Evolutionary conservation across 2,329 filamentous ascomycete species (phyloP), one percentile per base, ranked within the genome.

Genomic region (Cephalotrichum gorgonifer): DNA sequence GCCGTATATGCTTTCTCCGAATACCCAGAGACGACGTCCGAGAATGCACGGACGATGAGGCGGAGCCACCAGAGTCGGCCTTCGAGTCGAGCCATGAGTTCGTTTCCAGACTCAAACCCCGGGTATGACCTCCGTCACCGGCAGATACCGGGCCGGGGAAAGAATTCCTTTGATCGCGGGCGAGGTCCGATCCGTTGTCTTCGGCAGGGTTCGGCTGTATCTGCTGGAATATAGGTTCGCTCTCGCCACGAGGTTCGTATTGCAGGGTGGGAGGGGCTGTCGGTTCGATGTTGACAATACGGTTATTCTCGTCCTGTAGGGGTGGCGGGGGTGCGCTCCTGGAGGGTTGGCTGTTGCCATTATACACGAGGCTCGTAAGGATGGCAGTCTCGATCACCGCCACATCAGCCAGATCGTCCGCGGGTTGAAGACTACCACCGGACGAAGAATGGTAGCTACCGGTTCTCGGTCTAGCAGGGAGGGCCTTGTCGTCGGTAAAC

Each of bases 51-150:
- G 90, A 95, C 2, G 87, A 88, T 3, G 78, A 75, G 3, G 81
- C 83, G 1, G 90, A 95, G 17, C 79, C 85, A 31, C 84, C 87
- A 22, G 89, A 95, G 57, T 95, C 90, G 61, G 95, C 87, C 50
- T 94, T 93, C 1, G 88, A 91, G 60, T 95, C 88, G n/a, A 95
- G 68, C 90, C 90, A 95, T 1, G 89, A 95, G 47, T 86, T 88
- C 4, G 86, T 88, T 61, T 89, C 87, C 53, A 85, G 83, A 59
- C 87, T 91, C 11, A 78, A 74, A 23, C 79, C 81, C 52, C 79
- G 68, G 22, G 64, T 64, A 55, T 81, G 78, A 9, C 70, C 62
- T 7, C 6, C 35, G 27, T 11, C 30, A 22, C n/a, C n/a, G n/a
- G 44, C 17, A 23, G 11, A 26, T 28, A 9, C 15, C 30, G 11